Conservation (phyloP, 140 eudicot genomes). For the Stevia rebaudiana region DNA sequence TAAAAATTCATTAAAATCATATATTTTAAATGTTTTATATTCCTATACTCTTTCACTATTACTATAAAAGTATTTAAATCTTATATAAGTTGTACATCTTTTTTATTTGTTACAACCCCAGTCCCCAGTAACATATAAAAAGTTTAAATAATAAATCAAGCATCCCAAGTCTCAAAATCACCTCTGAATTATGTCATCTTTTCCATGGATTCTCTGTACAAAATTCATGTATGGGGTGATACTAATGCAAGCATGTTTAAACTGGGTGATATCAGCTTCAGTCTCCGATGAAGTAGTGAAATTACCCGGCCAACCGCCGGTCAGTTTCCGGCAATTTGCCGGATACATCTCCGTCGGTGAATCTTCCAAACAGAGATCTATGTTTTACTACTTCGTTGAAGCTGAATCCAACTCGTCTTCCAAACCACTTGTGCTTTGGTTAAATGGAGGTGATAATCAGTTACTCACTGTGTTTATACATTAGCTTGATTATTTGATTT, state of each 20-base stretch:
- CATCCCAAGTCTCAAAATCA: not conserved
- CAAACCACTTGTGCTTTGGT: constrained; percentile 84
- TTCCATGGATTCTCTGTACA: constrained; percentile 32
- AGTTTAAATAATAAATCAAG: not conserved
- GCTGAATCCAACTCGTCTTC: constrained; percentile 58
- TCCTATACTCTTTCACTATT: too few relatives aligned
- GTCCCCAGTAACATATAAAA: too few relatives aligned
- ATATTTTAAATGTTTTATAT: too few relatives aligned
- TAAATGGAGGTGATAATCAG: constrained; percentile 63
- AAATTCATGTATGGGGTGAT: constrained; percentile 12
- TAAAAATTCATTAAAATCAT: too few relatives aligned
- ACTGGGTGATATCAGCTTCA: constrained; percentile 12
- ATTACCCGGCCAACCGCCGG: constrained; percentile 80
- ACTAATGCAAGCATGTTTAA: not conserved
- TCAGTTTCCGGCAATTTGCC: constrained; percentile 51
- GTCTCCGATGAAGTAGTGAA: constrained; percentile 34
- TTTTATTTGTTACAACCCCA: too few relatives aligned
- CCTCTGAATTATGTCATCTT: constrained; percentile 28
- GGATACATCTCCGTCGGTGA: constrained; percentile 57
- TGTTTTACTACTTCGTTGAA: constrained; percentile 78
- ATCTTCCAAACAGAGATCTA: constrained; percentile 33
- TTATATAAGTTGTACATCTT: too few relatives aligned
- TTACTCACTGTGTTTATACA: too few relatives aligned
- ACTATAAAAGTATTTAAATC: too few relatives aligned
- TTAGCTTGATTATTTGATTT: not conserved